Base-by-base conservation (phyloP, 352 stramenopile species). In the Globisporangium camurandrum region DNA sequence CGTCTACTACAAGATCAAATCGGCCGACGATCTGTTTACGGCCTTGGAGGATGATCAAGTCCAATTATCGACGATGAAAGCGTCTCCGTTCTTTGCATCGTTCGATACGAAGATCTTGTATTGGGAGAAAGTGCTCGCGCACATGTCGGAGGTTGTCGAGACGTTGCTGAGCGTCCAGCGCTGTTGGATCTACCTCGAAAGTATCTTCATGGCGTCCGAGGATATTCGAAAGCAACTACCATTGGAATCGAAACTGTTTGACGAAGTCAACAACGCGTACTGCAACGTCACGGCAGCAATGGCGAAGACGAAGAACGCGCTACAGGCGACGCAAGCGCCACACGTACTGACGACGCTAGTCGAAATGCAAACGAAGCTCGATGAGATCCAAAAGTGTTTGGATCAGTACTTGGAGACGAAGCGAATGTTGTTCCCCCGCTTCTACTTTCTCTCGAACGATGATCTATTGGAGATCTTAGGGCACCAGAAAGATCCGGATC, bases 111-210 rank as follows among this genome's bases (percentile, higher is more conserved):
- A 84, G 34, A 94, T 97, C 48, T 56, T 95, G 57, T 81, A 81
- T 39, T 97, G 88, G 90, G 88, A 97, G 59, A 80, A 77, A 28
- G 52, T 71, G 1, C 66, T 97, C 1, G 78, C 86, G 12, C 72
- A 75, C 31, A 78, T 97, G 39, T 96, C 84, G 0, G 91, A 97
- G 54, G 86, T 97, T 5, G 78, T 97, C 26, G 88, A 97, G 49
- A 93, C 75, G 1, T 42, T 93, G 16, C 64, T 97, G 8, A 72
- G 68, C 8, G 89, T 98, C 14, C 91, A 98, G 52, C 82, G 87
- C 1, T 97, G 93, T 56, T 98, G 91, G 91, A 97, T 97, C 17
- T 98, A 97, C 57, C 56, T 98, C 36, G 92, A 98, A 66, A 93
- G 68, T 43, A 98, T 98, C 33, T 98, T 98, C 56, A 97, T 97